Base-by-base conservation (phyloP, 2,329 filamentous ascomycete genomes). In the Phyllachora maydis region DNA sequence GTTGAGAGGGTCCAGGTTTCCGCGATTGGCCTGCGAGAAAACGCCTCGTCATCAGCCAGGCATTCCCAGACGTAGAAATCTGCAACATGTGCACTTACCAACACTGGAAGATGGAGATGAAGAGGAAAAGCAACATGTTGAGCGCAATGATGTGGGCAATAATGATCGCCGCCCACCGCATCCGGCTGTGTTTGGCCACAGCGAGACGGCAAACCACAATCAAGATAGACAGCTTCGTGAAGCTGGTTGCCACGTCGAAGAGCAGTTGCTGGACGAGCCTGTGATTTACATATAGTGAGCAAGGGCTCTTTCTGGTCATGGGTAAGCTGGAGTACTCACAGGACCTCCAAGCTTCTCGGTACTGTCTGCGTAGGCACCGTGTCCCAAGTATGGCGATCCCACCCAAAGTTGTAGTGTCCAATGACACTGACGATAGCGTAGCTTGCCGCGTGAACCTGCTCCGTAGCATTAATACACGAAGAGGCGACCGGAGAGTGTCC, bases 171-270 rank as follows among this genome's bases (percentile, higher is more conserved):
- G 43, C 31, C 14, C 30, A 34, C 12, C 39, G 40, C 29, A 46
- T 41, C 18, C 35, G 38, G 13, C 33, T 36, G 5, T 33, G 33
- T 3, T 39, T 41, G 4, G 41, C 41, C 10, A 39, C 35, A 3
- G 46, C 41, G 9, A 53, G 34, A 12, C 47, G 36, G 22, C 50
- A 43, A 14, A 50, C 37, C 19, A 50, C 38, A 8, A 41, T 38
- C 6, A 53, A 40, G 37, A 52, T 51, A 2, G 49, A 52, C 7
- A 53, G 29, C 27, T 52, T 54, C 3, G 44, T 51, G 17, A 52
- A 31, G 18, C 32, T 43, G 2, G 49, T 49, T 2, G 48, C 36
- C 8, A 45, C 21, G 22, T 45, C 43, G 29, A 52, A 54, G 6
- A 50, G 29, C 7, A 52, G 32, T 19, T 44, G 31, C 11, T 39